Percentiles rank a stretch among this genome's conserved stretches.
These are phyloP conservation scores for Yamadazyma mexicana DNA, from an alignment of 1,139 yeast species.

Conservation along the genomic window DNA sequence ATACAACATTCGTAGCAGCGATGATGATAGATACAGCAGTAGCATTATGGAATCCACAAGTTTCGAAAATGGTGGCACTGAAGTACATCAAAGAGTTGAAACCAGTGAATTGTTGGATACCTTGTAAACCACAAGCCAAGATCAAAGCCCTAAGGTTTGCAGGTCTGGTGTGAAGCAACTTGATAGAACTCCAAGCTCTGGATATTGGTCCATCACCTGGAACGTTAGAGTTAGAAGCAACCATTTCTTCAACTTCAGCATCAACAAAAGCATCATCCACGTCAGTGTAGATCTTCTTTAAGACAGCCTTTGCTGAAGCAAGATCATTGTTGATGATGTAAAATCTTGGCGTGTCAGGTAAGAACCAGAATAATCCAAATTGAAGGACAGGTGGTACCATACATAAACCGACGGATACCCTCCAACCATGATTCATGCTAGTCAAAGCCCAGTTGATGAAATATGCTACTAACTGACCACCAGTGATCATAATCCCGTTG, in stretches of 20 bases:
- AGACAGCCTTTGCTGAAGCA: slow-evolving; percentile 66
- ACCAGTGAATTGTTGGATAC: slow-evolving; percentile 93
- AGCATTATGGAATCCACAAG: slow-evolving; percentile 82
- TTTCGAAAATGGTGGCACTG: slow-evolving; percentile 83
- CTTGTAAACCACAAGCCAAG: slow-evolving; percentile 90
- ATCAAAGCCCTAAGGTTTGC: slow-evolving; percentile 85
- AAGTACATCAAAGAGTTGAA: slow-evolving; percentile 95
- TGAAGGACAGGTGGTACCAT: slow-evolving; percentile 85
- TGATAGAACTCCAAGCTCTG: slow-evolving; percentile 62
- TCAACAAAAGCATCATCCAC: slow-evolving; percentile 59
- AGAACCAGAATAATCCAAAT: slow-evolving; percentile 70
- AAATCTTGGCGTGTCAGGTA: slow-evolving; percentile 95
- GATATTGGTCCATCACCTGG: slow-evolving; percentile 57
- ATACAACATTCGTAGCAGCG: slow-evolving; percentile 88
- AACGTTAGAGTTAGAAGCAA: slow-evolving; percentile 56
- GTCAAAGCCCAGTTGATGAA: slow-evolving; percentile 90
- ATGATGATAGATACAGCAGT: slow-evolving; percentile 92
- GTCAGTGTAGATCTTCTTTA: slow-evolving; percentile 56
- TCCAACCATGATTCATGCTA: slow-evolving; percentile 81
- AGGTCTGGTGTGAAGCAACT: slow-evolving; percentile 70
- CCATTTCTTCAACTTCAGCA: slow-evolving; percentile 59
- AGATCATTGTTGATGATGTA: slow-evolving; percentile 68
- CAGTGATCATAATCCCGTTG: slow-evolving; percentile 75
- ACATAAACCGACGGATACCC: slow-evolving; percentile 85
- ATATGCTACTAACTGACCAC: slow-evolving; percentile 90